Percentiles rank a stretch among this genome's conserved stretches.
These are phyloP conservation scores for Aspergillus floridensis DNA, from an alignment of 2,329 filamentous ascomycete genomes.

Conservation along the genomic window DNA sequence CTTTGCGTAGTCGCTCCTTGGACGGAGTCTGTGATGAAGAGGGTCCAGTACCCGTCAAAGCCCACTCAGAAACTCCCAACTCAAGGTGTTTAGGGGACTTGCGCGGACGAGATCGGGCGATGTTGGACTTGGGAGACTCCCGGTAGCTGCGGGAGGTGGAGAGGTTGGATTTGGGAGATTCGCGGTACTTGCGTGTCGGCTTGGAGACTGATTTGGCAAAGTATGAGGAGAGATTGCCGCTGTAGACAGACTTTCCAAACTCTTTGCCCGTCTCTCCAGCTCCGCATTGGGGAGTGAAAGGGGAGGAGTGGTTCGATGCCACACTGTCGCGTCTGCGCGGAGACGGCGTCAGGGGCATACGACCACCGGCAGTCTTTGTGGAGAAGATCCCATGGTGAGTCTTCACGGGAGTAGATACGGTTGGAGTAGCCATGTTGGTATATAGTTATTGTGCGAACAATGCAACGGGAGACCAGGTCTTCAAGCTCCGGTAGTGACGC, in stretches of 20 bases:
- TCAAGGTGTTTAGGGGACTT: constrained; percentile 82
- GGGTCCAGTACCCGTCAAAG: constrained; percentile 77
- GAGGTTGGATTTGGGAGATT: constrained; percentile 97
- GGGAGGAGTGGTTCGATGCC: constrained; percentile 62
- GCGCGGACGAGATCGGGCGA: constrained; percentile 2
- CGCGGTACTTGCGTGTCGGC: constrained; percentile 59
- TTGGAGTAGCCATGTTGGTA: constrained; percentile 72
- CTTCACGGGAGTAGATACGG: constrained; percentile 88
- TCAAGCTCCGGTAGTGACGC: constrained; percentile 14
- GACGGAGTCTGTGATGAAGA: constrained; percentile 57
- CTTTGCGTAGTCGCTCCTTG: constrained; percentile 54
- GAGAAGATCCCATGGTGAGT: constrained; percentile 92
- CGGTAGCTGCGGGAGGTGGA: constrained; percentile 49
- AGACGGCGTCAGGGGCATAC: constrained; percentile 91
- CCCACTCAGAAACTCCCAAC: constrained; percentile 88
- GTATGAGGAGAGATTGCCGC: constrained; percentile 74
- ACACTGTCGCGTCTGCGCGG: constrained; percentile 62
- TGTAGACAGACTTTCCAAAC: constrained; percentile 68
- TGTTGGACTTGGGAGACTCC: constrained; percentile 56
- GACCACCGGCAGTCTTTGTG: constrained; percentile 86
- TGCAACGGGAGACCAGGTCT: constrained; percentile 20
- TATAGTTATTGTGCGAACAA: constrained; percentile 7
- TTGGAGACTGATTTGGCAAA: constrained; percentile 64
- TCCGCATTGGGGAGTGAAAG: constrained; percentile 69
- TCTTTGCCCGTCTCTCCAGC: constrained; percentile 54